These are phyloP conservation scores for Cadophora sp. DNA, from an alignment of 2,329 filamentous ascomycete genomes.

Conservation along the genomic window DNA sequence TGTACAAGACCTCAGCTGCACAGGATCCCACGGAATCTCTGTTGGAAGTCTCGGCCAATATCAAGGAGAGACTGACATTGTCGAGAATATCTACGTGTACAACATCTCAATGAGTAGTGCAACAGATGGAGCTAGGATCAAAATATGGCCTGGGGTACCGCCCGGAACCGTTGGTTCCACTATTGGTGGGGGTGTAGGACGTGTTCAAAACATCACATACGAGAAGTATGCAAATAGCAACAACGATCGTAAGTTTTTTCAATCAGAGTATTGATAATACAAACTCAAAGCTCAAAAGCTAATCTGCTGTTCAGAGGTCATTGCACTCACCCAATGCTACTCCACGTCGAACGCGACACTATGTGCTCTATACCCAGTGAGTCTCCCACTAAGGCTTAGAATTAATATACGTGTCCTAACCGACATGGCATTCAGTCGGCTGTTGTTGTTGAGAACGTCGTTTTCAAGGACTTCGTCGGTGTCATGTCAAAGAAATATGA, in stretches of 20 bases:
- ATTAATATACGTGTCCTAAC: no score
- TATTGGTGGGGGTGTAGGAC: conserved; percentile 4
- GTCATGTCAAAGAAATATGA: conserved; percentile 17
- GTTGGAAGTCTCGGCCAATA: conserved; percentile 74
- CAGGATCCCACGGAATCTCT: conserved; percentile 72
- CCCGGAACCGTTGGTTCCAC: conserved; percentile 11
- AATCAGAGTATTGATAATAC: background rate
- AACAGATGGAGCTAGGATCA: no score
- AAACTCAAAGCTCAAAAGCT: background rate
- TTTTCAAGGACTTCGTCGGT: conserved; percentile 9
- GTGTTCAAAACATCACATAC: conserved; percentile 6
- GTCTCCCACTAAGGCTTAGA: background rate
- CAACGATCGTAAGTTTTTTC: conserved; percentile 7
- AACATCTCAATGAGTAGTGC: no score
- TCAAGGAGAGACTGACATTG: conserved; percentile 64
- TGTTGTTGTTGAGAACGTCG: background rate
- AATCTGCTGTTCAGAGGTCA: conserved; percentile 10
- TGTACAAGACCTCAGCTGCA: conserved; percentile 68
- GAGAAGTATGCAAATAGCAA: conserved; percentile 12
- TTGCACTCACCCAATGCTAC: conserved; percentile 13
- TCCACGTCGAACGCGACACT: conserved; percentile 11
- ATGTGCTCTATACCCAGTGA: conserved; percentile 7
- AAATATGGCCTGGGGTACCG: conserved; percentile 51
- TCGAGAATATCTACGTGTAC: no score
- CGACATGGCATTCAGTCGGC: no score